Base-by-base conservation (phyloP, 2,329 filamentous ascomycete genomes). In the Aspergillus cejpii region DNA sequence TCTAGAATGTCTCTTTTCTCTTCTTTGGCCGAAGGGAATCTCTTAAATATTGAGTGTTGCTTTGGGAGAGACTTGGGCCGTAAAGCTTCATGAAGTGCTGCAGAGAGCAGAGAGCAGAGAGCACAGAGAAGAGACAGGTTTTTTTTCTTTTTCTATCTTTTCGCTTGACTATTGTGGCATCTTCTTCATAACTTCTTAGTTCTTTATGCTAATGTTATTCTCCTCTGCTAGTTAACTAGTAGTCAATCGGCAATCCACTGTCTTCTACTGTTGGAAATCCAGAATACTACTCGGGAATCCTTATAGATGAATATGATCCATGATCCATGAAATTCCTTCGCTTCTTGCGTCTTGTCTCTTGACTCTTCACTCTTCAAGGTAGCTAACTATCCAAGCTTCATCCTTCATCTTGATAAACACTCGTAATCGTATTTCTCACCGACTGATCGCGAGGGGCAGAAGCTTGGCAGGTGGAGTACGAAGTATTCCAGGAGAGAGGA, bases 21-120 rank as follows among this genome's bases (percentile, higher is more conserved):
- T n/a, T n/a, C n/a, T n/a, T n/a, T n/a, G n/a, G n/a, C n/a, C n/a
- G n/a, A n/a, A n/a, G n/a, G n/a, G n/a, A n/a, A n/a, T n/a, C n/a
- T n/a, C n/a, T n/a, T n/a, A n/a, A n/a, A n/a, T n/a, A n/a, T n/a
- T n/a, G n/a, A n/a, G 14, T 24, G 37, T 39, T 14, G 23, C 23
- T 39, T 19, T 46, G 44, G 49, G 11, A 11, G 31, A 34, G 15
- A 5, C 31, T 20, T 34, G 31, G 15, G 31, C 31, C 17, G 31
- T 12, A 34, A 24, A 24, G 23, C 23, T 24, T 8, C 8, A 24
- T 24, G 23, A 24, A 24, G 23, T 5, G 17, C 31, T 34, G 11
- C 31, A 17, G 17, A 34, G 17, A 20, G 31, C 17, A 17, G 31
- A 11, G 11, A 11, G 31, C 15, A 17, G 10, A 34, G 10, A 6